phyloP scores from a whole-genome alignment of 805 yeast genomes.

The Nematodospora valgi region DNA sequence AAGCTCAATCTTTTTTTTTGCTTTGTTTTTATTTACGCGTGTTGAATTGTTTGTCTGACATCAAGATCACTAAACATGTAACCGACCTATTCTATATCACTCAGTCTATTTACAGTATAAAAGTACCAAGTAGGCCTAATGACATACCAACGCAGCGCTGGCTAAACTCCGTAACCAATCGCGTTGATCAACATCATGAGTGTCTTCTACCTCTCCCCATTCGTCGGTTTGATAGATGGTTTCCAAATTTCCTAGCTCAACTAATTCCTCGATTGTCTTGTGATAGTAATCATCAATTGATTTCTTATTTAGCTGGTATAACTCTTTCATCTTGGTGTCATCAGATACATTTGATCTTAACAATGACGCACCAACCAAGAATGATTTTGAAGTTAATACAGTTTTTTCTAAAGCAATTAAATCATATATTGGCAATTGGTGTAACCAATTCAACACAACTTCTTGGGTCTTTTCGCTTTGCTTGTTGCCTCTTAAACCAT shows the following conservation, averaged over 20 bases:
- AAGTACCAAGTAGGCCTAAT: conserved; percentile 10
- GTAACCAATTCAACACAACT: conserved; percentile 65
- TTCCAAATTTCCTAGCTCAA: conserved; percentile 77
- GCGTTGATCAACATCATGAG: conserved; percentile 95
- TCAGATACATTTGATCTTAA: conserved; percentile 45
- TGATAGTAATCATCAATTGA: conserved; percentile 29
- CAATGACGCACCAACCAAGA: conserved; percentile 73
- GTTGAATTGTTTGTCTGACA: too few relatives aligned
- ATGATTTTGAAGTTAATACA: conserved; percentile 81
- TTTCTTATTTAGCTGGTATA: conserved; percentile 36
- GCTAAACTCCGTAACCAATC: conserved; percentile 82
- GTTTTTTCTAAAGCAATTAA: conserved; percentile 87
- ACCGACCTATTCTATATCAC: too few relatives aligned
- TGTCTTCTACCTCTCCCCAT: conserved; percentile 99
- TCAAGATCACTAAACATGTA: too few relatives aligned
- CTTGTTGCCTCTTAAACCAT: conserved; percentile 76
- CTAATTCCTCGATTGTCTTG: conserved; percentile 62
- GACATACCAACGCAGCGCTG: conserved; percentile 57
- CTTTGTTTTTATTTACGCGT: too few relatives aligned
- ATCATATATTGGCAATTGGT: conserved; percentile 65
- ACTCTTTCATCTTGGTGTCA: conserved; percentile 12
- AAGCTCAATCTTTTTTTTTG: too few relatives aligned
- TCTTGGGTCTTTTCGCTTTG: conserved; percentile 60
- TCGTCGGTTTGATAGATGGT: conserved; percentile 77
- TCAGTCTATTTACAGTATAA: background rate